Evolutionary conservation across 192 early-diverging fungal genomes (phyloP).

Genomic region (Phlyctochytrium planicorne): DNA sequence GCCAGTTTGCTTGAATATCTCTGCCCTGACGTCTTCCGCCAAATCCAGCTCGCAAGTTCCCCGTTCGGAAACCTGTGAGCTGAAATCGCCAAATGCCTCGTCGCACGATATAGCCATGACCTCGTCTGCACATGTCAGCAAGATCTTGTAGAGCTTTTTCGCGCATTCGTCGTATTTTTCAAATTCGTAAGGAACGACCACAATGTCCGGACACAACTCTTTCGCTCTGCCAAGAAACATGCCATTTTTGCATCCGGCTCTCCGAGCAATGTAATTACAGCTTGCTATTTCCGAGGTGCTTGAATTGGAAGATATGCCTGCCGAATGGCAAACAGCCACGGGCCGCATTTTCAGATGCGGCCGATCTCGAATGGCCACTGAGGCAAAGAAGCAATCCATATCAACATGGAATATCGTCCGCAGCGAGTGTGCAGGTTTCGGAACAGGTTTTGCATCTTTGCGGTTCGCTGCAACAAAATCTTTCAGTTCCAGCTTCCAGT

Average conservation of each 20-base stretch:
- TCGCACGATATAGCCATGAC: conserved; percentile 83
- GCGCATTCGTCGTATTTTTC: conserved; percentile 65
- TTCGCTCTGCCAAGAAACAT: conserved; percentile 72
- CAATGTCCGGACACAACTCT: conserved; percentile 53
- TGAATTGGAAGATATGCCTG: conserved; percentile 8
- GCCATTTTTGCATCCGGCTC: conserved; percentile 74
- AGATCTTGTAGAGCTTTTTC: conserved; percentile 66
- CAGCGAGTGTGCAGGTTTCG: conserved; percentile 5
- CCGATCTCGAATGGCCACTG: conserved; percentile 67
- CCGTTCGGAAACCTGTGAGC: conserved; percentile 27
- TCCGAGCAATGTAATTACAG: conserved; percentile 84
- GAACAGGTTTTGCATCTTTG: conserved; percentile 3
- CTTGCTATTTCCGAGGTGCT: conserved; percentile 70
- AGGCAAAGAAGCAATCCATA: conserved; percentile 94
- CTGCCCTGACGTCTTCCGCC: conserved; percentile 31
- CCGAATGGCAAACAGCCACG: conserved; percentile 69
- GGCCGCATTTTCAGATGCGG: conserved; percentile 67
- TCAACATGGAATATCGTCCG: conserved; percentile 77
- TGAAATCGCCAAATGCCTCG: conserved; percentile 79
- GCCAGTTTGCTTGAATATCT: conserved; percentile 27
- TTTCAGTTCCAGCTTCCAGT: conserved; percentile 80
- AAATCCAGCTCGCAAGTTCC: conserved; percentile 19
- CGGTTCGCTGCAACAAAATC: conserved; percentile 58
- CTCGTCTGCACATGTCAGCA: conserved; percentile 63
- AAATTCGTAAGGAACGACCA: conserved; percentile 65